These are phyloP conservation scores for Sordariomycetes sp. DNA, from an alignment of 2,329 filamentous ascomycete species.

Conservation along the genomic window DNA sequence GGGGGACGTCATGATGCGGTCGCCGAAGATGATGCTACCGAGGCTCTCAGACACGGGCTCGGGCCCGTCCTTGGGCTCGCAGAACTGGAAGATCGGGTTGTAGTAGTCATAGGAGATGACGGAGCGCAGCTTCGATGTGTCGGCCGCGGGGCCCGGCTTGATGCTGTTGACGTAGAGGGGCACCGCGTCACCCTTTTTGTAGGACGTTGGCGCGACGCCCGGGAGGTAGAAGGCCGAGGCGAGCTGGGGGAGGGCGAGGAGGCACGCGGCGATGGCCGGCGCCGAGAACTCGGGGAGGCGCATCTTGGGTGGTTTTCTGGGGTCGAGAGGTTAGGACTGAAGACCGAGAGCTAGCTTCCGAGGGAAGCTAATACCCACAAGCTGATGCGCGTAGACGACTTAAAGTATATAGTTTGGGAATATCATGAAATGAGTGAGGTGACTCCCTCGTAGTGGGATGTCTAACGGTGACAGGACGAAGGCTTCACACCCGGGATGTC, in stretches of 20 bases:
- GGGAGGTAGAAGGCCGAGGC: conserved; percentile 83
- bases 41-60: conserved; percentile 68
- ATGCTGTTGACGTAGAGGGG: conserved; percentile 88
- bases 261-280: conserved; percentile 29
- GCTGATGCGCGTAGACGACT: not conserved
- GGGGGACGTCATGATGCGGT: conserved; percentile 92
- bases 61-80: conserved; percentile 62
- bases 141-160: conserved; percentile 65
- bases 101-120: conserved; percentile 97
- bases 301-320: conserved; percentile 22
- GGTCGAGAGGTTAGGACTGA: not conserved
- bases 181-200: conserved; percentile 66
- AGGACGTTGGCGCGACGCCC: conserved; percentile 87
- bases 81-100: conserved; percentile 77
- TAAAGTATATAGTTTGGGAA: not conserved
- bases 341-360: not conserved
- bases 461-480: not conserved
- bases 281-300: conserved; percentile 29
- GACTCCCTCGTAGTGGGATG: not conserved
- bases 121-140: conserved; percentile 75
- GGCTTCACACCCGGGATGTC: not conserved
- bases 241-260: conserved; percentile 38
- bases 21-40: conserved; percentile 93
- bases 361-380: not conserved
- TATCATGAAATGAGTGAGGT: not conserved